Percentiles rank a stretch among this genome's conserved stretches.
phyloP scores from a whole-genome alignment of 2,329 filamentous ascomycete genomes.

The Amauroascus niger region DNA sequence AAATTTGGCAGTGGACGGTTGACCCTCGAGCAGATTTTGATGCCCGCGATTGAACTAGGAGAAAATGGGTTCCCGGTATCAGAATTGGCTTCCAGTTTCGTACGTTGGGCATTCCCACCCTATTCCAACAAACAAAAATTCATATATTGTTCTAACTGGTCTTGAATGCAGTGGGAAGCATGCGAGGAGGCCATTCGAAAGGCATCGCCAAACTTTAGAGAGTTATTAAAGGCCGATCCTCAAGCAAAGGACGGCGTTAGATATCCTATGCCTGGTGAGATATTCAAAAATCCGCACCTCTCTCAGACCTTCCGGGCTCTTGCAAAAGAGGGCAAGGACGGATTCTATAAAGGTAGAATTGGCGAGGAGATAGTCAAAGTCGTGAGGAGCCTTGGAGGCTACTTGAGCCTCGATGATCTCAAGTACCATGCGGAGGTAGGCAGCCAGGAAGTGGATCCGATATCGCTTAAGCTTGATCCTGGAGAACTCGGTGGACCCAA shows the following conservation, averaged over 20 bases:
- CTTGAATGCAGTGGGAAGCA: constrained; percentile 54
- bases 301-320: constrained; percentile 72
- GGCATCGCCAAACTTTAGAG: constrained; percentile 75
- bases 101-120: constrained; percentile 38
- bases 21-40: constrained; percentile 63
- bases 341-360: constrained; percentile 80
- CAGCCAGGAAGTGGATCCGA: constrained; percentile 72
- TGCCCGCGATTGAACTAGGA: constrained; percentile 72
- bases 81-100: constrained; percentile 60
- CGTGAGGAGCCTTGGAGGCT: constrained; percentile 63
- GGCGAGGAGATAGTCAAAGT: constrained; percentile 74
- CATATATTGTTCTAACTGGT: constrained; percentile 7
- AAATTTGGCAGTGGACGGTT: constrained; percentile 83
- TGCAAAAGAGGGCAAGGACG: constrained; percentile 70
- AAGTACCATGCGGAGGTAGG: constrained; percentile 62
- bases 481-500: constrained; percentile 48
- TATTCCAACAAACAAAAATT: background rate
- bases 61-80: constrained; percentile 86
- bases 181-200: constrained; percentile 54
- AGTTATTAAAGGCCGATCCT: constrained; percentile 76
- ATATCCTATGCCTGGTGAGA: constrained; percentile 68
- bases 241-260: constrained; percentile 58
- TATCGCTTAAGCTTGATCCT: constrained; percentile 67
- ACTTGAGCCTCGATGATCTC: constrained; percentile 69
- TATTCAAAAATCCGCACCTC: constrained; percentile 76